Evolutionary conservation across 176 grass and related monocot genomes (phyloP), one percentile per base, ranked within the genome.

Genomic region (Bolboschoenus planiculmis): DNA sequence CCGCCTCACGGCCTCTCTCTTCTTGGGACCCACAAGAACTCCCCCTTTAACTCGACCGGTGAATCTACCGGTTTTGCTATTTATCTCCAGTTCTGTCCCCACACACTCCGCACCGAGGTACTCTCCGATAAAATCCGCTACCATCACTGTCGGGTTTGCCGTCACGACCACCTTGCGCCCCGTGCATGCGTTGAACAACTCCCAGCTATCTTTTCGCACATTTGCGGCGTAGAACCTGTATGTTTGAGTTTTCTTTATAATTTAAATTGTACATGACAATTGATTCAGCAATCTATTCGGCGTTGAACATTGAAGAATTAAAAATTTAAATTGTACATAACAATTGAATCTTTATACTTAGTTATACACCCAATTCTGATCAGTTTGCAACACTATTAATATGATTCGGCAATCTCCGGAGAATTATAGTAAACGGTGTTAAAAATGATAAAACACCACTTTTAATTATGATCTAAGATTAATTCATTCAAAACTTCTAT

Each of bases 161-260:
- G 96, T 95, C 74, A 95, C 56, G 7, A 99, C 74, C 66, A 99
- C 87, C n/a, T 89, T 56, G 8, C 86, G 3, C 0, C 33, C 82
- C 0, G 29, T 86, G 83, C 96, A 98, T 0, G 15, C 80, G 0
- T 81, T 42, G 77, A 98, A 95, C 23, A 88, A 89, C 4, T 63
- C 82, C 92, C 96, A 98, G 18, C 85, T 86, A 76, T 98, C 96
- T 70, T 86, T 91, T 80, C 96, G 90, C 86, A 98, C 89, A 11
- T 83, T 85, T 0, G 87, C 90, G 20, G 92, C 90, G 82, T 93
- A 98, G 90, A 82, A 82, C 79, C 79, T 82, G 42, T 13, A 48
- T 46, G 31, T 61, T 62, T 61, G 21, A 33, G 42, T 64, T 44
- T 30, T 66, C 36, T 14, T 48, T 29, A 24, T 50, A 15, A 10